Base-by-base conservation (phyloP, 2,329 filamentous ascomycete species). In the Myriangium duriaei region DNA sequence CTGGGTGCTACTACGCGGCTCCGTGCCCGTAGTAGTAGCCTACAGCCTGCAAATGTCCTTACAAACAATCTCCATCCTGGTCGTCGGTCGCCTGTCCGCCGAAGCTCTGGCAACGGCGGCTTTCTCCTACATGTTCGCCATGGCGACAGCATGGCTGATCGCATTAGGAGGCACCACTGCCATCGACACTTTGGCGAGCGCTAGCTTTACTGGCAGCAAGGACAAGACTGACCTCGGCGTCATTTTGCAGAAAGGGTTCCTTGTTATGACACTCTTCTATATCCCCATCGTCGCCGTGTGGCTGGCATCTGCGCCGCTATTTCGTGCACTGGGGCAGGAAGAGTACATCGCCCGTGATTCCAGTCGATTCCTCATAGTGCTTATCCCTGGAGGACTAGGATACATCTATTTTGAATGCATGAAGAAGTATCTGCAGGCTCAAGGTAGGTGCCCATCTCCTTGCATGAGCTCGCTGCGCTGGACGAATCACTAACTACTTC, bases 61-160 rank as follows among this genome's bases (percentile, higher is more conserved):
- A 0, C 85, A 93, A 54, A 92, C 85, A 0, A 55, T 81, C 1
- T 91, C 83, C 0, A 81, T 93, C 4, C 63, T 93, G 32, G 77
- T 93, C 26, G 83, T 84, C 3, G 85, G 85, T 7, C 76, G 82
- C 2, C 63, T 85, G 0, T 87, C 81, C 0, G 79, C 85, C 1
- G 80, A 91, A 56, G 76, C 84, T 2, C 63, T 93, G 5, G 82
- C 85, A 0, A 82, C 80, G 0, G 79, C 83, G 1, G 84, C 85
- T 0, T 93, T 93, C 51, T 82, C 81, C 2, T 88, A 91, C 64
- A 93, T 93, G 85, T 93, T 93, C 49, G 85, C 85, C 39, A 86
- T 88, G 81, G 77, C 81, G 14, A 85, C 83, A 1, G 85, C 78
- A 0, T 92, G 85, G 84, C 70, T 93, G 26, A 81, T 93, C 42